These are phyloP conservation scores for Tirmania nivea DNA, from an alignment of 495 filamentous ascomycete genomes.

Conservation along the genomic window DNA sequence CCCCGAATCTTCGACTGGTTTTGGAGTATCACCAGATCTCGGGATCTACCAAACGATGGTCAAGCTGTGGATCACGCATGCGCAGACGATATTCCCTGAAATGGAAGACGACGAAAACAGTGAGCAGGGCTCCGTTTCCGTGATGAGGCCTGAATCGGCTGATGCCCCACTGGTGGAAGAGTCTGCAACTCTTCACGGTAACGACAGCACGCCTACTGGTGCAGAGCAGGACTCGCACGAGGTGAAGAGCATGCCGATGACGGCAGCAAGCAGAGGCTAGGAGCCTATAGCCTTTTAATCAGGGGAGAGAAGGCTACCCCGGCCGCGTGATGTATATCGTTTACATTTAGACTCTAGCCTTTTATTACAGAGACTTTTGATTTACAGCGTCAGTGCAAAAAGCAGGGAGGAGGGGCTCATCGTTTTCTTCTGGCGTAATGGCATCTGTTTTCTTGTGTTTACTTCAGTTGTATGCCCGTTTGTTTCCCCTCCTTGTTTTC, in stretches of 20 bases:
- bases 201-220: neutral
- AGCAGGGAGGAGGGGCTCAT: neutral
- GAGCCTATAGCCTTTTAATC: no score
- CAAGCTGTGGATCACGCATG: conserved; percentile 17
- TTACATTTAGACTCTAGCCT: neutral
- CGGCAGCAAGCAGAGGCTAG: no score
- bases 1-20: conserved; percentile 10
- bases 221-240: neutral
- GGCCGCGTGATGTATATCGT: neutral
- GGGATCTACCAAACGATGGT: conserved; percentile 20
- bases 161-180: conserved; percentile 14
- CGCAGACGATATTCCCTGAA: conserved; percentile 16
- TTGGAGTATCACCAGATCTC: conserved; percentile 18
- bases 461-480: neutral
- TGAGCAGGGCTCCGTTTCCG: neutral
- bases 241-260: neutral
- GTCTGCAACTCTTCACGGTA: neutral
- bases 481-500: neutral
- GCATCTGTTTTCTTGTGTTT: neutral
- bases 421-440: neutral
- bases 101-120: conserved; percentile 15
- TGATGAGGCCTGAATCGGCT: conserved; percentile 7
- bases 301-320: no score
- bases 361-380: neutral
- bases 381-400: neutral